phyloP scores from a whole-genome alignment of 352 stramenopile species.

The Phytopythium boreale region DNA sequence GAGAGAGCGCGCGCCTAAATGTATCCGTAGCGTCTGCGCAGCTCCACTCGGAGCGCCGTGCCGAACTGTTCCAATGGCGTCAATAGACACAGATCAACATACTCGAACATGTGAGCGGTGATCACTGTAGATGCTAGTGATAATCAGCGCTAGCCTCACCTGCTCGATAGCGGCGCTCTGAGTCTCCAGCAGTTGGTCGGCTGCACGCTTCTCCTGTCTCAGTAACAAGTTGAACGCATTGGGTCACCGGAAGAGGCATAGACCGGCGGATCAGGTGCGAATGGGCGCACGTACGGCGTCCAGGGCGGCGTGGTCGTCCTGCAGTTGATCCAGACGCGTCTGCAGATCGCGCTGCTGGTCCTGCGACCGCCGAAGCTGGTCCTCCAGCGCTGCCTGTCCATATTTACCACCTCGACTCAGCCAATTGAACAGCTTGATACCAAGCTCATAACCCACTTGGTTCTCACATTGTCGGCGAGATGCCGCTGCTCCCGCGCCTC shows the following conservation, averaged over 20 bases:
- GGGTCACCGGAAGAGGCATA: not conserved
- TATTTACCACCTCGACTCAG: not conserved
- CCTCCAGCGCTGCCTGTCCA: not conserved
- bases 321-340: not conserved
- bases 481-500: conserved; percentile 4
- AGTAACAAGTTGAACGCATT: not conserved
- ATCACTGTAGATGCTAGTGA: not conserved
- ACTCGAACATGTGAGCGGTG: not conserved
- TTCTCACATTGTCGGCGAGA: not conserved
- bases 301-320: not conserved
- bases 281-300: not conserved
- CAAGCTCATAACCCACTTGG: not conserved
- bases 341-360: not conserved
- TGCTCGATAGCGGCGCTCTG: conserved; percentile 33
- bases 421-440: not conserved
- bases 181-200: conserved; percentile 21
- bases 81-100: too few relatives aligned
- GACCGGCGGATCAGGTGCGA: not conserved
- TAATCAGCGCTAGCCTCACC: conserved; percentile 9
- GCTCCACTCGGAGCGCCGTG: conserved; percentile 39
- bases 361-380: not conserved
- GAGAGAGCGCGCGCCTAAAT: too few relatives aligned
- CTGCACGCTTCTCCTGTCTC: conserved; percentile 19
- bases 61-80: conserved; percentile 34
- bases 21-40: conserved; percentile 61